Conservation (phyloP, 176 grass and related monocot genomes). For the Otatea glauca region DNA sequence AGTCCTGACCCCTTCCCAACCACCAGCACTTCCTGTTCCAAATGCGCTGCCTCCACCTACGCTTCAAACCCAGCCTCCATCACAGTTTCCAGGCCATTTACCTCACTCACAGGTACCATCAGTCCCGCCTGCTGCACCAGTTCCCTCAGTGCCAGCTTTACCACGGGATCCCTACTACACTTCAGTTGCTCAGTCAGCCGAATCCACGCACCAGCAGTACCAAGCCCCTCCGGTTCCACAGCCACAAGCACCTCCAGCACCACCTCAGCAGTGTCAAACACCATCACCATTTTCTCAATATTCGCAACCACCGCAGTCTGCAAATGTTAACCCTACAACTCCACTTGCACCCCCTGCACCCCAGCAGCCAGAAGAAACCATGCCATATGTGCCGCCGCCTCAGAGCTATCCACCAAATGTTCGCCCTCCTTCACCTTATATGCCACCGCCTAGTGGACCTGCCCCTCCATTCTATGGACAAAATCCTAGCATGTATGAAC, state of each 20-base stretch:
- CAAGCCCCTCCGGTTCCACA: conserved; percentile 55
- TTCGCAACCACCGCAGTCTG: conserved; percentile 48
- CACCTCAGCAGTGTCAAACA: conserved; percentile 53
- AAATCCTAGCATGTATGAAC: conserved; percentile 60
- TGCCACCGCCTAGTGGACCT: conserved; percentile 58
- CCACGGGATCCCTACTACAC: conserved; percentile 58
- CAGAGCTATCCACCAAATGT: conserved; percentile 64
- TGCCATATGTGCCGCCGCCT: conserved; percentile 54
- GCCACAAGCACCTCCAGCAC: conserved; percentile 51
- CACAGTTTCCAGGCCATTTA: conserved; percentile 48
- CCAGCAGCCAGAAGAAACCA: conserved; percentile 63
- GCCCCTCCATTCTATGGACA: conserved; percentile 69
- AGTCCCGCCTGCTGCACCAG: conserved; percentile 38
- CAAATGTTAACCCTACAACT: conserved; percentile 49
- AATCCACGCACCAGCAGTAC: conserved; percentile 67
- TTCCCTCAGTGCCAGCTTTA: conserved; percentile 43
- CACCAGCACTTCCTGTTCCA: conserved; percentile 57
- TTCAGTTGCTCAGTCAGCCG: conserved; percentile 49
- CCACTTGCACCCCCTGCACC: conserved; percentile 44
- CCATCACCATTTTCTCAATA: conserved; percentile 61
- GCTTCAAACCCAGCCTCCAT: conserved; percentile 53
- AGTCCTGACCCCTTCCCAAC: conserved; percentile 45
- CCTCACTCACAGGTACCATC: conserved; percentile 54
- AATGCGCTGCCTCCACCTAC: conserved; percentile 68
- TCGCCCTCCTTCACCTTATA: conserved; percentile 59